Evolutionary conservation across 352 stramenopile species (phyloP), one percentile per base, ranked within the genome.

Genomic region (Aphanomyces invadans): DNA sequence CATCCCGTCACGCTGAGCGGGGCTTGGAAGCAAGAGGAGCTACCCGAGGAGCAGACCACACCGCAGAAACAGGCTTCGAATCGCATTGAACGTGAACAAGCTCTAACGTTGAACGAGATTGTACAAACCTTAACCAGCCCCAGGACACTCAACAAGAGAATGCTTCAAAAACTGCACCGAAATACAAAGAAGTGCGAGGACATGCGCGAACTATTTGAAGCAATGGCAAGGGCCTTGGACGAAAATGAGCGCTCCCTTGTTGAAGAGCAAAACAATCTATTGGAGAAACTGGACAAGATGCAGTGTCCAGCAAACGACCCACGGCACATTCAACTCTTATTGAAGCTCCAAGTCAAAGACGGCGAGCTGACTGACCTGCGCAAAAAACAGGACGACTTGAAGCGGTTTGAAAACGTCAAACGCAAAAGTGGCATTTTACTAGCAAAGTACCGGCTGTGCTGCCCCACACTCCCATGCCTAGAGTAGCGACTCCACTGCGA

Each of bases 381-480:
- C 33, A 90, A 90, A 56, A 93, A 92, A 54, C 81, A 95, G 63
- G 88, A 69, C 10, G 84, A 92, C 23, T 90, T 93, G 65, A 87
- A 88, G 49, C 77, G 79, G 26, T 92, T 89, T 46, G 82, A 91
- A 71, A 78, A 74, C 48, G 74, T 91, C 56, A 92, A 91, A 69
- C 89, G 89, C 71, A 95, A 95, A 67, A 91, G 84, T 54, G 86
- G n/a, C n/a, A n/a, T n/a, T n/a, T n/a, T n/a, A n/a, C n/a, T n/a
- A n/a, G n/a, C n/a, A n/a, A n/a, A n/a, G n/a, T n/a, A n/a, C n/a
- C n/a, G n/a, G n/a, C n/a, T n/a, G n/a, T n/a, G n/a, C n/a, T n/a
- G n/a, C n/a, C n/a, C n/a, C n/a, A n/a, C n/a, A n/a, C n/a, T n/a
- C n/a, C n/a, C n/a, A n/a, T n/a, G n/a, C n/a, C n/a, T n/a, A n/a